phyloP scores from a whole-genome alignment of 2,329 filamentous ascomycete species.

The Cryphonectria parasitica region DNA sequence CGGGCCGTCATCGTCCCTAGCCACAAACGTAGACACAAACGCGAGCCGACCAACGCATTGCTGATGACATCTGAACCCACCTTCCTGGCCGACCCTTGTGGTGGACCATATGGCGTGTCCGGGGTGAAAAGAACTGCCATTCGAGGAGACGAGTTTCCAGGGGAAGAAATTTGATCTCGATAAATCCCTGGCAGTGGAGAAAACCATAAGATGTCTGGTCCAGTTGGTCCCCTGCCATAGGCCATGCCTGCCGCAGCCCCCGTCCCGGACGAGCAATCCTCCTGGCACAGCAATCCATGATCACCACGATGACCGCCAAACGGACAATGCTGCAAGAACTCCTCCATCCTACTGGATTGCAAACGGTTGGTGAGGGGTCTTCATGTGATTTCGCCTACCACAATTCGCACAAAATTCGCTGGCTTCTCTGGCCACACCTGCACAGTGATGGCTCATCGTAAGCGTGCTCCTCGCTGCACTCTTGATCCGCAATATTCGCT shows the following conservation, averaged over 20 bases:
- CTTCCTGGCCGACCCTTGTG: not conserved
- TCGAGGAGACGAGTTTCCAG: not conserved
- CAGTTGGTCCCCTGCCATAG: not conserved
- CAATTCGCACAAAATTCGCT: not conserved
- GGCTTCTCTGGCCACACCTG: not conserved
- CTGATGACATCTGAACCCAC: not conserved
- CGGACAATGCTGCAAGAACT: not conserved
- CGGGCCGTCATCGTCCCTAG: not conserved
- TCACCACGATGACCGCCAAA: not conserved
- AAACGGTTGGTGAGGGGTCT: not conserved
- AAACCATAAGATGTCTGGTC: not conserved
- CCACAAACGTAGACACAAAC: not conserved
- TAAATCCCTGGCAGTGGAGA: slow-evolving; percentile 6
- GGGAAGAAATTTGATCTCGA: slow-evolving; percentile 4
- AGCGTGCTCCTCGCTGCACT: not conserved
- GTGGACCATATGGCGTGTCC: not conserved
- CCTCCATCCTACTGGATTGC: not conserved
- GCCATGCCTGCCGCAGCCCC: not conserved
- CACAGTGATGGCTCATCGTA: not conserved
- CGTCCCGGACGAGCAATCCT: not conserved
- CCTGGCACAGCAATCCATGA: not conserved
- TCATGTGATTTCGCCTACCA: not conserved
- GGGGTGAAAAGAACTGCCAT: not conserved
- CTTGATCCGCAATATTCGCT: not conserved
- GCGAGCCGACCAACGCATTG: not conserved